Base-by-base conservation (phyloP, 192 early-diverging fungal species). In the Kickxella alabastrina region DNA sequence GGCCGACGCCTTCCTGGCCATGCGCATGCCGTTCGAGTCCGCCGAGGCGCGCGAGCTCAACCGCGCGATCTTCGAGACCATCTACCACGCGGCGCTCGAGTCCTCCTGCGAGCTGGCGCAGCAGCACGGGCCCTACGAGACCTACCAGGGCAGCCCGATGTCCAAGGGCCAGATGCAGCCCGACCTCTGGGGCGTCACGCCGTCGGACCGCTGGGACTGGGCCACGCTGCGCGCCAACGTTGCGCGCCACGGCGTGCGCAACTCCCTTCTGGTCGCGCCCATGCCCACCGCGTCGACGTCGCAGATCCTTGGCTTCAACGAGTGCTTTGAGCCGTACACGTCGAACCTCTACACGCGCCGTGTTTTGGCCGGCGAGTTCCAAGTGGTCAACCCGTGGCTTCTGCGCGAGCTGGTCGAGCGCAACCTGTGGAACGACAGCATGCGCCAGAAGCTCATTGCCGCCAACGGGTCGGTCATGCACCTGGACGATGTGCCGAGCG, bases 261-360 rank as follows among this genome's bases (percentile, higher is more conserved):
- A 98, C 83, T 92, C 89, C 25, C 78, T 98, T 15, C 74, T 98
- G 15, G 85, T 97, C 2, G 93, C 93, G 26, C 95, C 95, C 0
- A 98, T 98, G 95, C 95, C 95, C 1, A 98, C 95, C 0, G 95
- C 95, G 2, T 92, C 89, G 8, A 98, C 95, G 6, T 91, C 88
- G 14, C 95, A 98, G 75, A 98, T 98, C 54, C 80, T 98, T 5
- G 95, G 95, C 22, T 91, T 89, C 81, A 98, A 98, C 73, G 95
- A 98, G 80, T 93, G 92, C 65, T 98, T 95, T 58, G 95, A 88
- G 73, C 89, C 87, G 10, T 92, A 89, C 52, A 92, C 87, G 41
- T 85, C 82, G 74, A 98, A 98, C 77, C 85, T 98, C 40, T 98
- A 98, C 77, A 94, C 92, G 12, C 86, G 95, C 35, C 90, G 95